Evolutionary conservation across 345 rosid species (phyloP), one percentile per base, ranked within the genome.

Genomic region (Lepidium sativum): DNA sequence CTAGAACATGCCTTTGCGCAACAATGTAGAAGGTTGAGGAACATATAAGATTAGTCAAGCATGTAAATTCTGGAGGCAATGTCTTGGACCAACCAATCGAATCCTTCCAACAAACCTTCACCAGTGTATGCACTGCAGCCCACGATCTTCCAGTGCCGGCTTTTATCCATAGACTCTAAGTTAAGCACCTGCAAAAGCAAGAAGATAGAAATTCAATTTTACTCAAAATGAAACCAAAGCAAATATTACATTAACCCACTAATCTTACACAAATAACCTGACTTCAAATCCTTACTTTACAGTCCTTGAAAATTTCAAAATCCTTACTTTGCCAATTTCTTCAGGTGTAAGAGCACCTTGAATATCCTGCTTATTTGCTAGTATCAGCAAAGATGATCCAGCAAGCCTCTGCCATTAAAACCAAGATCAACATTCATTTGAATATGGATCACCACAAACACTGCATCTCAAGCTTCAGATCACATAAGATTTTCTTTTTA

Each of bases 51-150:
- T 15, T 72, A 87, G 67, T 87, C 97, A 39, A 92, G 96, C 85
- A 92, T 73, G 72, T 87, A 92, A 69, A 92, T 89, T 45, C 95
- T 74, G 5, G 96, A 92, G 56, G 94, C 98, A 48, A 87, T 80
- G 72, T 92, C 98, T 78, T 92, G 96, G 76, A 89, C 94, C 80
- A 89, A 72, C 98, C 98, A 92, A 81, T 92, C 89, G 41, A 89
- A 89, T 51, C 87, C 96, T 62, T 85, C 89, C 37, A 89, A 85
- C 70, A 92, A 77, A 52, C 98, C 97, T 47, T 84, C 85, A 60
- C 96, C 97, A 0, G 95, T 89, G 74, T 87, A 82, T 6, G 98
- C 96, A 48, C 97, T 87, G 59, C 97, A 89, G 43, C 97, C 98
- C 6, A 82, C 81, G 16, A 92, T 92, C 40, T 80, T 62, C 98